Percentiles rank a stretch among this genome's conserved stretches.
These are phyloP conservation scores for Termitomyces sp. DNA, from an alignment of 768 basidiomycete genomes.

Conservation along the genomic window DNA sequence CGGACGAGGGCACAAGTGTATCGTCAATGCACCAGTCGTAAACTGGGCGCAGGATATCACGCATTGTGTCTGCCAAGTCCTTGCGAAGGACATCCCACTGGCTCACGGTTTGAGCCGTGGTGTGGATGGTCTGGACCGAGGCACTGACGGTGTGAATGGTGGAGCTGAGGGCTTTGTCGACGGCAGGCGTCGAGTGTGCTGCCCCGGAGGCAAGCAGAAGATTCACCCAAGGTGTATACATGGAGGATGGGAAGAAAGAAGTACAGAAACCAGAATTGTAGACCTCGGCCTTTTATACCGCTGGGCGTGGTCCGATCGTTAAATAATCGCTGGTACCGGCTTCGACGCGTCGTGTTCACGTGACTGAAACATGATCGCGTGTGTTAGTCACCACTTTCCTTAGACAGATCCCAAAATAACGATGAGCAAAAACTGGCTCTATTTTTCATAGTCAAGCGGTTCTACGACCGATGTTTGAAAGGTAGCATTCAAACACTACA, in stretches of 20 bases:
- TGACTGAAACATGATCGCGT: not conserved
- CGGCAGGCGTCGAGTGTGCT: not conserved
- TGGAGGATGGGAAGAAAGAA: not conserved
- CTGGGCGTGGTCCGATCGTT: not conserved
- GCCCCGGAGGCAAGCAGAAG: not conserved
- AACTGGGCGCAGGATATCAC: not conserved
- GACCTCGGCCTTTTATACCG: not conserved
- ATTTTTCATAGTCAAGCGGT: too few species aligned
- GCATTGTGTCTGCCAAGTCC: not conserved
- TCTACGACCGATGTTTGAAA: too few species aligned
- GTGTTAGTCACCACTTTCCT: not conserved
- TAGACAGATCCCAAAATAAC: too few species aligned
- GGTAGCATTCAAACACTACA: not conserved
- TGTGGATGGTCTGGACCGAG: not conserved
- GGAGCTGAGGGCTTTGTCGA: not conserved
- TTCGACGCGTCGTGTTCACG: not conserved
- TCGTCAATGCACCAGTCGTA: not conserved
- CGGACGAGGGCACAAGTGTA: not conserved
- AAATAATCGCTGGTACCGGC: not conserved
- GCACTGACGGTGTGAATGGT: not conserved
- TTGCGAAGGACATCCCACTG: not conserved
- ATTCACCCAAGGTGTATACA: not conserved
- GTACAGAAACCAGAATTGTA: not conserved
- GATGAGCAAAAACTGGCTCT: too few species aligned
- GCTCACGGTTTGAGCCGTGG: not conserved